These are phyloP conservation scores for Nitzschia inconspicua DNA, from an alignment of 108 stramenopile genomes.

Conservation along the genomic window DNA sequence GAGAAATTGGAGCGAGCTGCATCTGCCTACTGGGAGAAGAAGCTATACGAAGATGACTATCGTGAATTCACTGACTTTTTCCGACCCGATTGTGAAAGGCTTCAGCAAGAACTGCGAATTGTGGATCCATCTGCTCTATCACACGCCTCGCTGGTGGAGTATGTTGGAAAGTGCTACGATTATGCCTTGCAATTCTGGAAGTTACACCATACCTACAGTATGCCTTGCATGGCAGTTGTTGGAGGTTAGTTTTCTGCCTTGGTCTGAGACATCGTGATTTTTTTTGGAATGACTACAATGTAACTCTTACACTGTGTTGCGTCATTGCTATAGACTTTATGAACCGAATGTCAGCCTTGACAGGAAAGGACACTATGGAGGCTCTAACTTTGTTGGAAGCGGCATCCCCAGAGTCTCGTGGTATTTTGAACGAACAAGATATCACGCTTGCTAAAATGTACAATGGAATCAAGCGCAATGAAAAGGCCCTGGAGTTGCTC, in stretches of 20 bases:
- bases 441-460: conserved; percentile 8
- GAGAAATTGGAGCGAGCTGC: conserved; percentile 18
- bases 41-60: conserved; percentile 27
- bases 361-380: conserved; percentile 7
- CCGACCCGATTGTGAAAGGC: conserved; percentile 4
- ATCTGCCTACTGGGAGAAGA: conserved; percentile 22
- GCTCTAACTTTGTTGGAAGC: conserved; percentile 6
- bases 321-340: too few relatives aligned
- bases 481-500: conserved; percentile 10
- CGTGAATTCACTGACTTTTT: conserved; percentile 8
- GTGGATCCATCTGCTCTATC: not conserved
- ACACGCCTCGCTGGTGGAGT: not conserved
- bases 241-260: too few relatives aligned
- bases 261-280: too few relatives aligned
- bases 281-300: too few relatives aligned
- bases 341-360: conserved; percentile 13
- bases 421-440: conserved; percentile 7
- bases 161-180: conserved; percentile 9
- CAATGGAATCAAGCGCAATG: not conserved
- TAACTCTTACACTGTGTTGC: too few relatives aligned
- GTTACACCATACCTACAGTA: conserved; percentile 5
- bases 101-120: conserved; percentile 5
- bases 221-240: not conserved
- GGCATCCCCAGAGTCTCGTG: conserved; percentile 7
- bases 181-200: conserved; percentile 1